Evolutionary conservation across 768 basidiomycete species (phyloP).

Genomic region (Amanita thiersii): DNA sequence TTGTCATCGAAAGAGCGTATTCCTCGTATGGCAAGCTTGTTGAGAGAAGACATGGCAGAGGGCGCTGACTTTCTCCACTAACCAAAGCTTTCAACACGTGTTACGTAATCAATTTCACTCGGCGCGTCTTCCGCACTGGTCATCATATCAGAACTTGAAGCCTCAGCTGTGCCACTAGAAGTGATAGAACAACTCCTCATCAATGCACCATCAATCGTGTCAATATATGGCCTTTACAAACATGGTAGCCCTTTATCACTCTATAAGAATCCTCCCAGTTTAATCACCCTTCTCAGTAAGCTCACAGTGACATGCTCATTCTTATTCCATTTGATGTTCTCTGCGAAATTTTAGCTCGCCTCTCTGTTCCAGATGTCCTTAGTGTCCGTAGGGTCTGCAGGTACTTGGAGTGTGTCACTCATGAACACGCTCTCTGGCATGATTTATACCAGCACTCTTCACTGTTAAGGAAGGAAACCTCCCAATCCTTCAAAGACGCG

Average conservation of each 20-base stretch:
- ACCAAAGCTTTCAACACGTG: too few species aligned
- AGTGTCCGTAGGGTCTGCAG: neutral
- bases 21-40: conserved; percentile 90
- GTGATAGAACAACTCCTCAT: too few species aligned
- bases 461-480: neutral
- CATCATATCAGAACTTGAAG: too few species aligned
- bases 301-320: conserved; percentile 2
- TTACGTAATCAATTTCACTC: too few species aligned
- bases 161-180: too few species aligned
- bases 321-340: neutral
- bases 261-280: too few species aligned
- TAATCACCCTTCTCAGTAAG: too few species aligned
- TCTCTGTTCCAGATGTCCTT: neutral
- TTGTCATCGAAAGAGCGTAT: conserved; percentile 98
- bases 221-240: too few species aligned
- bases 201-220: too few species aligned
- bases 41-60: conserved; percentile 62
- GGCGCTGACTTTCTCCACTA: neutral
- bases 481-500: neutral
- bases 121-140: too few species aligned
- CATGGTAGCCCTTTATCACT: too few species aligned
- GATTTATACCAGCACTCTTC: neutral
- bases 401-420: neutral
- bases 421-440: neutral
- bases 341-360: neutral